These are phyloP conservation scores for Articulospora tetracladia DNA, from an alignment of 495 filamentous ascomycete genomes.

Conservation along the genomic window DNA sequence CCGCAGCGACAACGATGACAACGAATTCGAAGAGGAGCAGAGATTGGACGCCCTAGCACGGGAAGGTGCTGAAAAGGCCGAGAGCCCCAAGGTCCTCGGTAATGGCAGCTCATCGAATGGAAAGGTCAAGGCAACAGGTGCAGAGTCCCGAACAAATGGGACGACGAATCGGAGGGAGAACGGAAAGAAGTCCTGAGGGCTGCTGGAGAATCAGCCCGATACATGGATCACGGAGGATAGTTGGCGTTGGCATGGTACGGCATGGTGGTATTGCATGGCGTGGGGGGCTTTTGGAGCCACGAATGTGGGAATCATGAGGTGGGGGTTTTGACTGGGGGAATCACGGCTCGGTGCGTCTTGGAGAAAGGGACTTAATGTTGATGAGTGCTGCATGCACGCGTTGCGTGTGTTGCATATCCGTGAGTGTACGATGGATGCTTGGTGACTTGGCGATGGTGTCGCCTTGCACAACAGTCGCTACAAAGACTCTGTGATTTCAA, in stretches of 20 bases:
- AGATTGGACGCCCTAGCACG: conserved; percentile 14
- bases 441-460: not conserved
- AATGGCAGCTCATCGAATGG: conserved; percentile 17
- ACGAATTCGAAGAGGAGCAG: conserved; percentile 34
- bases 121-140: conserved; percentile 15
- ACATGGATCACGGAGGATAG: not conserved
- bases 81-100: conserved; percentile 9
- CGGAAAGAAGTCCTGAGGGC: conserved; percentile 14
- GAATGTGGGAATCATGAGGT: not conserved
- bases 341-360: not conserved
- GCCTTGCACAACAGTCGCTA: not conserved
- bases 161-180: conserved; percentile 23
- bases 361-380: not conserved
- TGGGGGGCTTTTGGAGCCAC: conserved; percentile 3
- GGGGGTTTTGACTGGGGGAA: not conserved
- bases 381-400: not conserved
- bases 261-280: not conserved
- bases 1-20: conserved; percentile 47
- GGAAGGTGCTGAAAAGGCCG: conserved; percentile 3
- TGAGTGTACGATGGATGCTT: not conserved
- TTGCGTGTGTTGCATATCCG: not conserved
- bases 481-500: not conserved
- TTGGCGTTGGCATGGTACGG: not conserved
- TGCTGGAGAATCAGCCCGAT: not conserved
- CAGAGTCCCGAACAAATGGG: conserved; percentile 10